Percentiles rank a stretch among this genome's conserved stretches.
phyloP scores from a whole-genome alignment of 139 green algal genomes.

The Trebouxia sp. region DNA sequence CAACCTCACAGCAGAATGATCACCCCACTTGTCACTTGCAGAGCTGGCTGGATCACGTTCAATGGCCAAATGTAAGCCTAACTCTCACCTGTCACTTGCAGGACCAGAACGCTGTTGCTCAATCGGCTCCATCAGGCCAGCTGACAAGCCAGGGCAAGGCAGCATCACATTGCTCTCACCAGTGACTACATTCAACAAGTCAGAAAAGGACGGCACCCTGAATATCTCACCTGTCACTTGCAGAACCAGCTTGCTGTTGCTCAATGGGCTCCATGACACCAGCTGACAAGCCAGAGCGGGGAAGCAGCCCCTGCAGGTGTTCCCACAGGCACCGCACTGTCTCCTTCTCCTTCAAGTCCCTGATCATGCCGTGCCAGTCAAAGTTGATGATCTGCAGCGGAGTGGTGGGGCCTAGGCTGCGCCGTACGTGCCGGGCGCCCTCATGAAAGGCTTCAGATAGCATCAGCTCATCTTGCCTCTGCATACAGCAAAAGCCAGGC shows the following conservation, averaged over 20 bases:
- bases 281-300: conserved; percentile 45
- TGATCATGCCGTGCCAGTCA: conserved; percentile 97
- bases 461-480: conserved; percentile 65
- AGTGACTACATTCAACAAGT: too few species aligned
- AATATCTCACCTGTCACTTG: conserved; percentile 6
- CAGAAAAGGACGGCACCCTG: too few species aligned
- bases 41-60: too few species aligned
- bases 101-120: too few species aligned
- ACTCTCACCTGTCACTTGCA: too few species aligned
- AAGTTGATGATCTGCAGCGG: conserved; percentile 70
- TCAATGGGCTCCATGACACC: conserved; percentile 36
- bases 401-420: background rate
- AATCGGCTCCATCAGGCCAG: too few species aligned
- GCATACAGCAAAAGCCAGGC: background rate
- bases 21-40: too few species aligned
- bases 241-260: background rate
- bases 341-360: conserved; percentile 78
- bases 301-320: conserved; percentile 55
- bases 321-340: conserved; percentile 92
- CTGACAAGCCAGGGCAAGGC: too few species aligned
- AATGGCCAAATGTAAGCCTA: too few species aligned
- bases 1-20: too few species aligned
- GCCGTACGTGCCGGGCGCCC: conserved; percentile 60
- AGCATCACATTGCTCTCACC: too few species aligned
- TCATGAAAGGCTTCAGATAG: conserved; percentile 76